A percentile compares a stretch with the other conserved stretches of the same genome.
Conservation (phyloP, 2,329 filamentous ascomycete species). For the Arthroderma uncinatum region DNA sequence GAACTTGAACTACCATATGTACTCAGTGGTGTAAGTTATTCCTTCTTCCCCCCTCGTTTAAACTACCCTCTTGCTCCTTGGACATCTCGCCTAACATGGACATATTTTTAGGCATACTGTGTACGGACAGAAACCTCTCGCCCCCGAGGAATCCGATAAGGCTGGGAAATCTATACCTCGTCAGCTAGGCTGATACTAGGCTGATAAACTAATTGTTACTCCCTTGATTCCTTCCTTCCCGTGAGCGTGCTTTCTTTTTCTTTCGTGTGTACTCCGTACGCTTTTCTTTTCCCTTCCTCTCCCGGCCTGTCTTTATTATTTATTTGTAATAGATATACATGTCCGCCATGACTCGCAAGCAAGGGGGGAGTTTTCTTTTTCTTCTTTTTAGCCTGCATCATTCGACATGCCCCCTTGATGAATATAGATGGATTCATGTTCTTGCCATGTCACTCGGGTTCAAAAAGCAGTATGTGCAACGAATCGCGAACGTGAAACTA, state of each 20-base stretch:
- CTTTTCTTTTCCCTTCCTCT: background rate
- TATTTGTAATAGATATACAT: background rate
- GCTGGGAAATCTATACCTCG: background rate
- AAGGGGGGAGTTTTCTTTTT: background rate
- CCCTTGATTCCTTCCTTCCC: background rate
- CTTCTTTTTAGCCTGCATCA: background rate
- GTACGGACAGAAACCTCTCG: constrained; percentile 11
- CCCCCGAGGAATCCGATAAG: background rate
- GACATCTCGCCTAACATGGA: background rate
- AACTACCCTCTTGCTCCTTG: no score
- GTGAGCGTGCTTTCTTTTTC: background rate
- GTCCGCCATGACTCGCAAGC: background rate
- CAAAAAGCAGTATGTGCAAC: background rate
- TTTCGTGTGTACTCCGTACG: background rate
- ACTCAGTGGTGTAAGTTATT: constrained; percentile 7
- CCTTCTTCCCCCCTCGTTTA: no score
- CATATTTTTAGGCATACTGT: constrained; percentile 7
- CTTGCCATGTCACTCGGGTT: background rate
- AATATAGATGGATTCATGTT: background rate
- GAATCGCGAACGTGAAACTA: background rate
- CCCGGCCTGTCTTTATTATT: background rate
- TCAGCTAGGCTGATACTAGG: background rate
- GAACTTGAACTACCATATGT: constrained; percentile 11
- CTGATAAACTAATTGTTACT: background rate
- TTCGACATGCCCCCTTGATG: background rate